A percentile compares a stretch with the other conserved stretches of the same genome.
phyloP scores from a whole-genome alignment of 2,329 filamentous ascomycete genomes.

The Hymenoscyphus fructigenus region DNA sequence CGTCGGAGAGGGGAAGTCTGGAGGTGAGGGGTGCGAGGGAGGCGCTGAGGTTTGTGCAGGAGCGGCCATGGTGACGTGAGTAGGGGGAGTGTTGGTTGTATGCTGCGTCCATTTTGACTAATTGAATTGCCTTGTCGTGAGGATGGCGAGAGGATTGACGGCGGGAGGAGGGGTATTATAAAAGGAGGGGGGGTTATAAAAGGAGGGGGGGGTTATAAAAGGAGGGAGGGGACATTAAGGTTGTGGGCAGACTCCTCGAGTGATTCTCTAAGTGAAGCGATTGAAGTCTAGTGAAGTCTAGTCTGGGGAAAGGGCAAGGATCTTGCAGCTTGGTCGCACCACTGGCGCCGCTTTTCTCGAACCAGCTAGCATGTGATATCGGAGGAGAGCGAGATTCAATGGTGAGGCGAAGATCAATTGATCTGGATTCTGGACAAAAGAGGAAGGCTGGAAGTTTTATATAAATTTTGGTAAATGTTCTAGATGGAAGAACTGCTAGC shows the following conservation, averaged over 20 bases:
- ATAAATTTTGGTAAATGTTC: no score
- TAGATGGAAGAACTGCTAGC: no score
- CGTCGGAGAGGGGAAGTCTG: conserved; percentile 57
- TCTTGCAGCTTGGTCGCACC: background rate
- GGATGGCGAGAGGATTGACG: background rate
- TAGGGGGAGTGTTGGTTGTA: conserved; percentile 61
- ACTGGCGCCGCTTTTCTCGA: background rate
- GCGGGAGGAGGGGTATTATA: background rate
- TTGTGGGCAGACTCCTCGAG: background rate
- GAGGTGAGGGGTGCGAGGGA: conserved; percentile 64
- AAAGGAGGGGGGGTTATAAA: background rate
- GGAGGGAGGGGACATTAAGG: background rate
- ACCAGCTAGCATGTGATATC: background rate
- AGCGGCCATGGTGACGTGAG: conserved; percentile 57
- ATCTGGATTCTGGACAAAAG: background rate
- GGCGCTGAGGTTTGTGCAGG: conserved; percentile 58
- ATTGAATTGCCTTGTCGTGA: background rate
- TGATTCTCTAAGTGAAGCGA: background rate
- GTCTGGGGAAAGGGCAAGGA: background rate
- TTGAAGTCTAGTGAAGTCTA: background rate
- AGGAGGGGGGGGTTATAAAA: background rate
- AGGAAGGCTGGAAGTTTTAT: no score
- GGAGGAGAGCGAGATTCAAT: background rate
- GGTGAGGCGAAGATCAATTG: background rate
- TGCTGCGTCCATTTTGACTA: conserved; percentile 25